Evolutionary conservation across 192 early-diverging fungal species (phyloP).

Genomic region (Entomortierella chlamydospora): DNA sequence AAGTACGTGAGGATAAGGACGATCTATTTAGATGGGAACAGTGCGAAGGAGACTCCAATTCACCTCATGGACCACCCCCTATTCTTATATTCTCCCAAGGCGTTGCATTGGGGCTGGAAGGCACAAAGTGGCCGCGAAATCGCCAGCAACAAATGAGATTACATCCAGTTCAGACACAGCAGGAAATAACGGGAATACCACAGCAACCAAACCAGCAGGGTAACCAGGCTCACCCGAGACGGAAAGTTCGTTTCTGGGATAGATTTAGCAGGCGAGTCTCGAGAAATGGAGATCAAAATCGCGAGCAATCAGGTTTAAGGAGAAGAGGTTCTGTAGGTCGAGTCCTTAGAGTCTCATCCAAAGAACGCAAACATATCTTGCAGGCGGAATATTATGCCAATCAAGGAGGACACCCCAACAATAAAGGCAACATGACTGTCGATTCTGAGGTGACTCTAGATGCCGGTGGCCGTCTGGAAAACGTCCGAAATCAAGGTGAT

Average conservation of each 20-base stretch:
- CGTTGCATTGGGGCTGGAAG: not conserved
- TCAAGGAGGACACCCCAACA: not conserved
- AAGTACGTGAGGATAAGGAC: conserved; percentile 20
- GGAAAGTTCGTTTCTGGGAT: not conserved
- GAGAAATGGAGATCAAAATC: not conserved
- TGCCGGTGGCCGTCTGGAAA: no score
- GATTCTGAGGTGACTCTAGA: no score
- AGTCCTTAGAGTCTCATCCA: not conserved
- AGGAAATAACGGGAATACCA: not conserved
- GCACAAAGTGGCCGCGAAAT: not conserved
- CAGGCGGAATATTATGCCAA: not conserved
- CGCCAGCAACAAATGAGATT: not conserved
- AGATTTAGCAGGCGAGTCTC: not conserved
- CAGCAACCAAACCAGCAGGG: not conserved
- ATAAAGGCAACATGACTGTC: not conserved
- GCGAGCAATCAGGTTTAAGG: not conserved
- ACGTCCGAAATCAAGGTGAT: no score
- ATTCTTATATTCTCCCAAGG: not conserved
- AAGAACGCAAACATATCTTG: not conserved
- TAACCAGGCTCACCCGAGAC: not conserved
- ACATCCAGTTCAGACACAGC: not conserved
- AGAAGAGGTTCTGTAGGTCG: not conserved
- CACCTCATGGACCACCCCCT: not conserved
- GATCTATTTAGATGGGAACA: conserved; percentile 32
- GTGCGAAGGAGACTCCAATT: not conserved